Conservation (phyloP, 2,329 filamentous ascomycete genomes). For the Fusarium foetens region DNA sequence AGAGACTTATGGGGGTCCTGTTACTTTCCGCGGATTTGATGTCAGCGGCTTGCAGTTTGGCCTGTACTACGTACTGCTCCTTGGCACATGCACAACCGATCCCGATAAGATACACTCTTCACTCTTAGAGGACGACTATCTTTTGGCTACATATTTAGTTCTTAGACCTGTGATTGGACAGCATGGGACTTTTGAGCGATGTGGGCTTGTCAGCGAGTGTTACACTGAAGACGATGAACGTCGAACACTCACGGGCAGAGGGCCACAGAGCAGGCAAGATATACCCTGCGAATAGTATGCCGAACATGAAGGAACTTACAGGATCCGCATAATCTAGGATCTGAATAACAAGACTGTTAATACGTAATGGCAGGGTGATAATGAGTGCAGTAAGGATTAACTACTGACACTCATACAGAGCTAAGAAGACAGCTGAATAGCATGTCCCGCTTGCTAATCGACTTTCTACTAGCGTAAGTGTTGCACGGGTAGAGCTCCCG, state of each 20-base stretch:
- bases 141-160: neutral
- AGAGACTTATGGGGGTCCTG: neutral
- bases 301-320: neutral
- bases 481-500: neutral
- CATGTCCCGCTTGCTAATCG: too few relatives aligned
- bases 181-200: neutral
- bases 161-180: neutral
- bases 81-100: neutral
- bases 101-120: too few relatives aligned
- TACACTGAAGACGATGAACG: rapidly evolving
- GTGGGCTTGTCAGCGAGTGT: neutral
- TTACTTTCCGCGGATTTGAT: neutral
- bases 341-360: neutral
- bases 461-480: neutral
- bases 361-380: too few relatives aligned
- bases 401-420: too few relatives aligned
- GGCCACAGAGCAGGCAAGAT: neutral
- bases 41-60: neutral
- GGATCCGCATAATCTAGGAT: neutral
- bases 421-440: neutral
- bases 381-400: neutral
- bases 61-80: neutral
- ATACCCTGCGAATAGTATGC: neutral
- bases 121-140: rapidly evolving
- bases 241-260: neutral